Conservation (phyloP, 2,329 filamentous ascomycete genomes). For the Emmonsiellopsis sp. region DNA sequence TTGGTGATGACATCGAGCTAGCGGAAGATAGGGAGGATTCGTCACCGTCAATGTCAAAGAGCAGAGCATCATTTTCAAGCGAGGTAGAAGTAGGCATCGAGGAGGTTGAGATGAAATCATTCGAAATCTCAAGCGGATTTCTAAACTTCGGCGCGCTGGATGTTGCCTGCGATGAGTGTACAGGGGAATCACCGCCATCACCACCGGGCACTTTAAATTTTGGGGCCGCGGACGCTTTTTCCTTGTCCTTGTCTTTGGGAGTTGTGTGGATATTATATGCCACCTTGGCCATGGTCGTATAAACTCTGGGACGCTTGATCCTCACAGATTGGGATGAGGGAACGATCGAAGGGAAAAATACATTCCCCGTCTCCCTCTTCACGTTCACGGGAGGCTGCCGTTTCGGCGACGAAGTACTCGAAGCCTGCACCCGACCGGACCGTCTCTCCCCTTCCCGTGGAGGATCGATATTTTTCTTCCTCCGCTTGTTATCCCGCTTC, state of each 20-base stretch:
- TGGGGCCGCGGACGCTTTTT: not conserved
- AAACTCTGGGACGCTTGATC: not conserved
- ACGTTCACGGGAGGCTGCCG: not conserved
- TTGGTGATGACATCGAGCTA: slow-evolving; percentile 20
- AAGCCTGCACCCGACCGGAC: not conserved
- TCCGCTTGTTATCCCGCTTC: slow-evolving; percentile 1
- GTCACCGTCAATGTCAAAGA: slow-evolving; percentile 16
- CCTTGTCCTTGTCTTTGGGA: not conserved
- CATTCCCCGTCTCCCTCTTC: not conserved
- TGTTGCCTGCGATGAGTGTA: slow-evolving; percentile 5
- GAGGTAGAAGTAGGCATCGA: slow-evolving; percentile 19
- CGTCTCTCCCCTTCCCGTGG: slow-evolving; percentile 1
- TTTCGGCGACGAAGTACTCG: not conserved
- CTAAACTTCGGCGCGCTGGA: slow-evolving; percentile 16
- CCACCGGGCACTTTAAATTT: slow-evolving; percentile 2
- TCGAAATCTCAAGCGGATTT: slow-evolving; percentile 16
- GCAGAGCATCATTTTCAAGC: slow-evolving; percentile 8
- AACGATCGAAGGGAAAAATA: not conserved
- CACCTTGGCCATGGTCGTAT: too few relatives aligned
- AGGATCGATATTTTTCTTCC: not conserved
- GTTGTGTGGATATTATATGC: not conserved
- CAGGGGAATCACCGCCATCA: slow-evolving; percentile 1
- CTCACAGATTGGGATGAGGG: not conserved
- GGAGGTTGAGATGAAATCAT: slow-evolving; percentile 18
- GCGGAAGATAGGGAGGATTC: slow-evolving; percentile 19